These are phyloP conservation scores for Wickerhamiella kurtzmanii DNA, from an alignment of 805 yeast genomes.

Conservation along the genomic window DNA sequence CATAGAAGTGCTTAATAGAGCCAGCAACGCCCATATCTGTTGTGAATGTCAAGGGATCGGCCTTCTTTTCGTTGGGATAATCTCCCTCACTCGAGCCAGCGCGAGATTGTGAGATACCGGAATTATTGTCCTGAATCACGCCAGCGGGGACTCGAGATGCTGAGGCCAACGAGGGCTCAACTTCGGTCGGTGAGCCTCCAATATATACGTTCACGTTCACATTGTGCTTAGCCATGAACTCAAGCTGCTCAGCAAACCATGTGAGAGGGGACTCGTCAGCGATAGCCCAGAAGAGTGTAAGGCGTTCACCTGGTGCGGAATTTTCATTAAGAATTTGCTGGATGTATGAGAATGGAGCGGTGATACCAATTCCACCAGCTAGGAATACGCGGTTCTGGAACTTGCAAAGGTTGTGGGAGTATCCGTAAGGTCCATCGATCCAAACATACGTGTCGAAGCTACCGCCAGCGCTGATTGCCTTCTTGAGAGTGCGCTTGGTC, in stretches of 20 bases:
- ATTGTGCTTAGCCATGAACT: constrained; percentile 16
- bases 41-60: background rate
- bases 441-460: constrained; percentile 24
- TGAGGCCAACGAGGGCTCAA: background rate
- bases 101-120: background rate
- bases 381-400: constrained; percentile 31
- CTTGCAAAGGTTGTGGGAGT: constrained; percentile 27
- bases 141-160: background rate
- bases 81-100: background rate
- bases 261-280: constrained; percentile 37
- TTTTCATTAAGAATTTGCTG: constrained; percentile 18
- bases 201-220: constrained; percentile 7
- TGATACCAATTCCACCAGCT: constrained; percentile 50
- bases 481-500: constrained; percentile 32
- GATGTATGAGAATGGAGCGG: constrained; percentile 39
- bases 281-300: constrained; percentile 49
- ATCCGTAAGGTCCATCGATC: constrained; percentile 56
- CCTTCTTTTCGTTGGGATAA: background rate
- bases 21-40: background rate
- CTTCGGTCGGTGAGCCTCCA: constrained; percentile 1
- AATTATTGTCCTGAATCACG: background rate
- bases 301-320: background rate
- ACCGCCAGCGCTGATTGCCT: constrained; percentile 23
- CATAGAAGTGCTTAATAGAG: background rate
- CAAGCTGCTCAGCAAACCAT: constrained; percentile 36